Evolutionary conservation across 140 eudicot genomes (phyloP), one percentile per base, ranked within the genome.

Genomic region (Anethum foeniculum): DNA sequence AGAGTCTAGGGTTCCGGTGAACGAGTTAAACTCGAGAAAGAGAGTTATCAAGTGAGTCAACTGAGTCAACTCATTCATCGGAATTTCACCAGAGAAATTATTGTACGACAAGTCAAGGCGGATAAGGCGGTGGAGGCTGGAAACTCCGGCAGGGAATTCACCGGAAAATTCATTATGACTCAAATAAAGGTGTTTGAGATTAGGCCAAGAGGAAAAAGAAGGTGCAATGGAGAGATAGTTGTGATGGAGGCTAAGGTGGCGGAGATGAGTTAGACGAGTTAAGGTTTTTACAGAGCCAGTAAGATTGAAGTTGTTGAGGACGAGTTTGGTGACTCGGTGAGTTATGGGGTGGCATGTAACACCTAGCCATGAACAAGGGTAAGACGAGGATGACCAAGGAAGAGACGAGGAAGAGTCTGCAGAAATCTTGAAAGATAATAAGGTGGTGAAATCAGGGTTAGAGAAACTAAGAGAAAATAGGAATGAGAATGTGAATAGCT

Each of bases 311-410:
- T 71, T 38, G 79, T 84, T 79, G 28, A 90, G 86, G 2, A 86
- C 82, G 67, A 88, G 87, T 30, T 79, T 80, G 46, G 82, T 88
- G 67, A 88, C 94, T 71, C 91, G 84, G 76, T 80, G 86, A 67
- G 84, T 84, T 13, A 80, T 62, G 60, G 91, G 75, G 62, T 85
- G 62, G 72, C 94, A 90, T 18, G 88, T 75, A 77, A 90, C 94
- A 34, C 94, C 94, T 1, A 78, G 60, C 85, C 88, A 85, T n/a
- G 86, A 58, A 38, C 86, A 90, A 51, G 65, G 80, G 81, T 51
- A 28, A 52, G 81, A 7, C 71, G 80, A 30, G 38, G 39, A 78
- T 83, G 77, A 77, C 93, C 93, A 89, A 38, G 93, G 81, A n/a
- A 89, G 90, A 30, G 75, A 81, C 64, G 83, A 71, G 12, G 90